A percentile compares a stretch with the other conserved stretches of the same genome.
These are phyloP conservation scores for Leishmania turanica DNA, from an alignment of 208 protist genomes.

Conservation along the genomic window DNA sequence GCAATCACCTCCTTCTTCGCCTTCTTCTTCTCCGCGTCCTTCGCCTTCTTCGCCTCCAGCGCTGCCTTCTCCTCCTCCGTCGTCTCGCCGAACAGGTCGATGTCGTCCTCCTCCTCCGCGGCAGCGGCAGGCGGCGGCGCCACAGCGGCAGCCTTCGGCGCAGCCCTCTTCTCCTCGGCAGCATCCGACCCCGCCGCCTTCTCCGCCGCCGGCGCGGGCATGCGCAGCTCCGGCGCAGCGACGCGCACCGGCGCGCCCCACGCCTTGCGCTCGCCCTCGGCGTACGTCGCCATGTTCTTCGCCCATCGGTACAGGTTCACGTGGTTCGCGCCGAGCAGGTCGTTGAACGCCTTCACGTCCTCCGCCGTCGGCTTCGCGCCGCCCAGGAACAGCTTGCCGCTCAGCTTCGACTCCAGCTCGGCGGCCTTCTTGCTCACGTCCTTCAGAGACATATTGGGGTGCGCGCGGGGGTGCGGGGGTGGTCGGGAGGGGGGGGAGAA, in stretches of 20 bases:
- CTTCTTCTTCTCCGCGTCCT: conserved; percentile 85
- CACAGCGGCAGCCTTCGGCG: conserved; percentile 31
- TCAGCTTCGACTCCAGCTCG: conserved; percentile 57
- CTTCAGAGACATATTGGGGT: conserved; percentile 56
- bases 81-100: conserved; percentile 90
- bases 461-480: not conserved
- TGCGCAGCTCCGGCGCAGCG: conserved; percentile 34
- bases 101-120: conserved; percentile 72
- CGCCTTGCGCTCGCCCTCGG: conserved; percentile 52
- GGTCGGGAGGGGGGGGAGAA: conserved; percentile 5
- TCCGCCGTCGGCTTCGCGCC: conserved; percentile 65
- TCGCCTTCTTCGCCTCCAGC: conserved; percentile 86
- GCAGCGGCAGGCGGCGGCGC: conserved; percentile 32
- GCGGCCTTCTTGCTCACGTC: conserved; percentile 57
- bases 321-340: conserved; percentile 62
- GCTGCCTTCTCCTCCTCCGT: conserved; percentile 87
- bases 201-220: conserved; percentile 10
- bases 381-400: conserved; percentile 66
- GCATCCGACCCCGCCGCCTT: conserved; percentile 31
- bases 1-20: conserved; percentile 82
- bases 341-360: conserved; percentile 76
- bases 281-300: conserved; percentile 75
- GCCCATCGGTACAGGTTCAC: conserved; percentile 65
- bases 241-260: conserved; percentile 66
- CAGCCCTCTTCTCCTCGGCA: conserved; percentile 28